Base-by-base conservation (phyloP, 768 basidiomycete species). In the Dioszegia aurantiaca region DNA sequence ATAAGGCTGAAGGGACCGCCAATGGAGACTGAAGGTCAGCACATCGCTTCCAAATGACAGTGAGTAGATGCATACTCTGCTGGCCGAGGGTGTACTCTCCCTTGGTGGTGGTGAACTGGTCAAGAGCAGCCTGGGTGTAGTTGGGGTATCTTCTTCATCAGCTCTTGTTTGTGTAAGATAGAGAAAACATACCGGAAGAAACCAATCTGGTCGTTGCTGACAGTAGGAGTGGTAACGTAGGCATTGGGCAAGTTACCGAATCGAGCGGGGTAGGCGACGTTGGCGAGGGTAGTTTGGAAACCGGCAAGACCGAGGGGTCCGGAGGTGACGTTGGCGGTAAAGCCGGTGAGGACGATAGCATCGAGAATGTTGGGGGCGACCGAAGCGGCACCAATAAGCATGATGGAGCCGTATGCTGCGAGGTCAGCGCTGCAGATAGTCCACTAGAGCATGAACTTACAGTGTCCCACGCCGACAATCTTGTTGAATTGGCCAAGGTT, bases 1-100 rank as follows among this genome's bases (percentile, higher is more conserved):
- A 21, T 9, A 0, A 53, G 39, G 36, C 37, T 10, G 36, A 12
- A 39, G 26, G 51, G 36, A 26, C 21, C 51, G 24, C 19, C 37
- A 49, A 69, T 63, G 19, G 62, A 33, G 55, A 65, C 59, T 65
- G 40, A 2, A 21, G 33, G 24, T 58, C 24, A 58, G 46, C 30
- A 40, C n/a, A 40, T 27, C 11, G 17, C 27, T 21, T 41, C 33
- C n/a, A n/a, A n/a, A 16, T 24, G 21, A 21, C 11, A 26, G 24
- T 10, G 23, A 28, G 26, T 10, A 24, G 26, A 30, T 27, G 33
- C 58, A 61, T 31, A 62, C 61, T 59, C 28, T 57, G 56, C 45
- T 66, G 61, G 23, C 68, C 68, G 12, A 69, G 48, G n/a, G 68
- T 62, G 59, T 66, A 69, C 41, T 66, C 68, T 3, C 64, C 62